Percentiles rank a stretch among this genome's conserved stretches.
Evolutionary conservation across 257 asterid genomes (phyloP).

Genomic region (Rubia yunnanensis): DNA sequence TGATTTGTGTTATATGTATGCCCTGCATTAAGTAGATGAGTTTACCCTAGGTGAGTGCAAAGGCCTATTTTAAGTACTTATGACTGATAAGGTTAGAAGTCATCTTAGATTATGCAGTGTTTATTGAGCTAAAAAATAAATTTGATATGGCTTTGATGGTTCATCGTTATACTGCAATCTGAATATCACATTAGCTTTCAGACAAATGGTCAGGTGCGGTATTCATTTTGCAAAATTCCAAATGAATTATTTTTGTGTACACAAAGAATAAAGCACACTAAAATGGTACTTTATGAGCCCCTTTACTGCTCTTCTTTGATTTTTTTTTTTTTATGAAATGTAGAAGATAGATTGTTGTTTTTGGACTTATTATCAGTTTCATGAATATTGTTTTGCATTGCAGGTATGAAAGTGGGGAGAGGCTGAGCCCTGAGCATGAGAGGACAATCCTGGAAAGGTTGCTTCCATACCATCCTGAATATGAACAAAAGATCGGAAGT

Average conservation of each 20-base stretch:
- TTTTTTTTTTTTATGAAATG: neutral
- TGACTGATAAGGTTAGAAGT: neutral
- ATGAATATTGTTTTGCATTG: slow-evolving; percentile 11
- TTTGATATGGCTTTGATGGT: neutral
- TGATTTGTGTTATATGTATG: neutral
- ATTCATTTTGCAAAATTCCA: neutral
- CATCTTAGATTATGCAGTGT: neutral
- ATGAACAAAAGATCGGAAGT: slow-evolving; percentile 59
- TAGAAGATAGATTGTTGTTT: neutral
- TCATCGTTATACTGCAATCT: neutral
- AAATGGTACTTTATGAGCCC: neutral
- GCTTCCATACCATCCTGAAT: slow-evolving; percentile 77
- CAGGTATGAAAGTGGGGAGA: slow-evolving; percentile 77
- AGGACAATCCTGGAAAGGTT: slow-evolving; percentile 62
- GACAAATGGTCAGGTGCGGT: neutral
- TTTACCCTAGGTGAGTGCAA: slow-evolving; percentile 2
- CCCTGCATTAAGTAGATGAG: neutral
- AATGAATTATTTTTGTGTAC: neutral
- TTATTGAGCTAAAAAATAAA: neutral
- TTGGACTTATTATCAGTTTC: neutral
- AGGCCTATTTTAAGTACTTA: neutral
- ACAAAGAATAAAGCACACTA: neutral
- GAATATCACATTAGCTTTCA: neutral
- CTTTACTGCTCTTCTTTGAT: neutral
- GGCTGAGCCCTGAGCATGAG: slow-evolving; percentile 77